Conservation (phyloP, 2,329 filamentous ascomycete species). For the Aspergillus ochraceoroseus region DNA sequence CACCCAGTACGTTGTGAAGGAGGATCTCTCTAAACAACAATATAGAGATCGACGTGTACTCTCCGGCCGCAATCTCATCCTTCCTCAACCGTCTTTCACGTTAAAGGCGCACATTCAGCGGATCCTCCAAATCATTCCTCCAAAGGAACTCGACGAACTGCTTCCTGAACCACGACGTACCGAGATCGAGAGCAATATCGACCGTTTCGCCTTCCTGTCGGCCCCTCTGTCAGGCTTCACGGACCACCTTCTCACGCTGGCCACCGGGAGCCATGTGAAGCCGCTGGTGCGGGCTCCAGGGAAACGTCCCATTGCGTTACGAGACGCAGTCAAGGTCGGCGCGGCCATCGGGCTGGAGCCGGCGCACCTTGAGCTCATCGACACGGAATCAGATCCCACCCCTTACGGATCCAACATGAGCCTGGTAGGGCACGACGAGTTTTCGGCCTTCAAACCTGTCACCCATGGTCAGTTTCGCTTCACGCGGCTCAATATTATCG, state of each 20-base stretch:
- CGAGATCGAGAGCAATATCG: neutral
- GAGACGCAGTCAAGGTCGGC: neutral
- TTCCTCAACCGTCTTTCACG: neutral
- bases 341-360: constrained; percentile 1
- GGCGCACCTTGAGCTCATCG: neutral
- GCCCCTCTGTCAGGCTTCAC: constrained; percentile 34
- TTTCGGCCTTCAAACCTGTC: constrained; percentile 42
- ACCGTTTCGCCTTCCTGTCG: constrained; percentile 25
- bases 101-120: neutral
- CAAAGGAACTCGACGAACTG: neutral
- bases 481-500: constrained; percentile 47
- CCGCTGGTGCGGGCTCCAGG: constrained; percentile 20
- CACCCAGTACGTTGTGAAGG: neutral
- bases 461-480: constrained; percentile 49
- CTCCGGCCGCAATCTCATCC: neutral
- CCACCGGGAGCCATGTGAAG: constrained; percentile 42
- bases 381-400: constrained; percentile 7
- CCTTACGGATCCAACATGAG: constrained; percentile 11
- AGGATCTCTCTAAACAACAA: neutral
- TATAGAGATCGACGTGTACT: neutral
- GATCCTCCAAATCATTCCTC: neutral
- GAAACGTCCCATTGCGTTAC: neutral
- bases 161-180: constrained; percentile 4
- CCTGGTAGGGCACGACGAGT: neutral
- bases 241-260: constrained; percentile 33